A percentile compares a stretch with the other conserved stretches of the same genome.
phyloP scores from a whole-genome alignment of 2,329 filamentous ascomycete genomes.

The Fusarium annulatum region DNA sequence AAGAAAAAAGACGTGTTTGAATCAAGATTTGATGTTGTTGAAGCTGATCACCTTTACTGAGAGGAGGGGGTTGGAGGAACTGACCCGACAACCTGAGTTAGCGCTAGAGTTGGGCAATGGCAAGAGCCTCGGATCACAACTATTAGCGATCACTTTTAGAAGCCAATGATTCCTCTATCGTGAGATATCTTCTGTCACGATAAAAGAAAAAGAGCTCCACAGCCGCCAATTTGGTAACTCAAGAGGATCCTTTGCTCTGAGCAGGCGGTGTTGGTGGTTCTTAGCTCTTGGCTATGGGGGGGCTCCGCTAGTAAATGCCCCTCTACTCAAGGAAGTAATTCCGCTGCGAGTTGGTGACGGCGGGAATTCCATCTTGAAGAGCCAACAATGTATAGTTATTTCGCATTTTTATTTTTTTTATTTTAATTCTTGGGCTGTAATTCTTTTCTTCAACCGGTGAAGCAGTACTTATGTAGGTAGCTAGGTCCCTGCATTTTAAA shows the following conservation, averaged over 20 bases:
- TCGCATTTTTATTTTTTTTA: too few species aligned
- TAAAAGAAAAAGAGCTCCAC: constrained; percentile 21
- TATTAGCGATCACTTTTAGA: neutral
- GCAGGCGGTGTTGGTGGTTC: constrained; percentile 10
- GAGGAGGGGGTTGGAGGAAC: constrained; percentile 16
- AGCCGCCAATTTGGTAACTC: neutral
- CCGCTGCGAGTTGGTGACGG: neutral
- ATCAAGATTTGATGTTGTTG: constrained; percentile 1
- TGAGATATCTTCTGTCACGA: constrained; percentile 18
- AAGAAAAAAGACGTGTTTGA: constrained; percentile 2
- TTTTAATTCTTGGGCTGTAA: neutral
- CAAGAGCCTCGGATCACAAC: constrained; percentile 19
- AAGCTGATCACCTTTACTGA: constrained; percentile 16
- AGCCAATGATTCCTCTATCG: constrained; percentile 1
- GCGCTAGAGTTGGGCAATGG: constrained; percentile 1
- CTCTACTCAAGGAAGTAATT: constrained; percentile 16
- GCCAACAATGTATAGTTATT: neutral
- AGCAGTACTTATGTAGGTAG: neutral
- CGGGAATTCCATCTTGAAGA: neutral
- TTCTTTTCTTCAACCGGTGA: neutral
- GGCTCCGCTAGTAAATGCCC: constrained; percentile 34
- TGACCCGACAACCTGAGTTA: constrained; percentile 13
- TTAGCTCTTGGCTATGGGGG: constrained; percentile 34
- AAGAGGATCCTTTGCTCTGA: constrained; percentile 15
- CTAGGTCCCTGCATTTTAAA: neutral